Evolutionary conservation across 1,139 yeast species (phyloP), one percentile per base, ranked within the genome.

Genomic region (Yamadazyma sp.): DNA sequence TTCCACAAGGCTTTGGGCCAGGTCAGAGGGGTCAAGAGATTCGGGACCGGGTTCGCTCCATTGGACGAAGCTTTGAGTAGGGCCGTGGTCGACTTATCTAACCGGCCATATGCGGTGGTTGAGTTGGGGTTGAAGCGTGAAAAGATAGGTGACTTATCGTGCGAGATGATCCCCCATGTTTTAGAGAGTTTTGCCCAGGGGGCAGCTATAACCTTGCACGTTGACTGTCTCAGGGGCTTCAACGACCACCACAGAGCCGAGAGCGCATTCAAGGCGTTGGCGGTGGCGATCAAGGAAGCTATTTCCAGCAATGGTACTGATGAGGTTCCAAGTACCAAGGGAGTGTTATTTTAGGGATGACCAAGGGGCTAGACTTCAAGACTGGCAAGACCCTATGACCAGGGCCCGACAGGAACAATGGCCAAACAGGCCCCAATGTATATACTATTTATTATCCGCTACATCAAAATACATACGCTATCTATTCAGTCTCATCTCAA

Each of bases 141-240:
- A 59, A 88, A 84, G 61, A 83, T 92, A 49, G 98, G 98, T 37
- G 95, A 87, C 56, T 74, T 92, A 43, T 81, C 92, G 22, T 81
- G 94, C 54, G 98, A 92, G 65, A 92, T 92, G 98, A 86, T 92
- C 48, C 97, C 98, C 20, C 98, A 92, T 62, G 94, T 92, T 33
- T 62, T 92, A 48, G 96, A 89, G 62, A 85, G 95, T 53, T 92
- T 92, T 70, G 96, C 98, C 2, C 89, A 85, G 54, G 86, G 87
- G 36, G 96, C 98, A 1, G 83, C 84, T 42, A 77, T 92, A 37
- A 92, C 98, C 1, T 59, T 92, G 58, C 98, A 92, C 56, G 96
- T 92, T 24, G 98, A 94, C 62, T 87, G 96, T 61, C 61, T 92
- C 45, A 74, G 97, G 49, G 98, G 98, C 0, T 79, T 78, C 61